phyloP scores from a whole-genome alignment of 176 grass and related monocot genomes.

The Dactylis glomerata region DNA sequence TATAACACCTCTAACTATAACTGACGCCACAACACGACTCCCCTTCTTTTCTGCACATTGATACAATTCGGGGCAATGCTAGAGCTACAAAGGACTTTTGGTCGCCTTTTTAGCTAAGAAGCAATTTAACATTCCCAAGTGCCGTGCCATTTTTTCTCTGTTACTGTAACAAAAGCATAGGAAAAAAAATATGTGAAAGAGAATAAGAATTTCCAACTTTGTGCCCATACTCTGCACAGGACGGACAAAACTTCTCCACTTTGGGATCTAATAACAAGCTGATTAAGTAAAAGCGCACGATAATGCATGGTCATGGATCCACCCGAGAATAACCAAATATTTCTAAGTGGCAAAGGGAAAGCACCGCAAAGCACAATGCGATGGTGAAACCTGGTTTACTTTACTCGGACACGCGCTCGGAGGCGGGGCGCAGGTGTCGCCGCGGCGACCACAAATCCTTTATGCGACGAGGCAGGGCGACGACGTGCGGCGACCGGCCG shows the following conservation, averaged over 20 bases:
- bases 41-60: too few species aligned
- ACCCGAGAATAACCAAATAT: background rate
- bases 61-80: too few species aligned
- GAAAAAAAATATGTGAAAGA: background rate
- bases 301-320: background rate
- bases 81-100: too few species aligned
- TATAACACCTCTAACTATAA: too few species aligned
- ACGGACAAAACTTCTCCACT: slow-evolving; percentile 3
- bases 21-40: too few species aligned
- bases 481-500: background rate
- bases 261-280: slow-evolving; percentile 2
- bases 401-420: background rate
- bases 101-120: too few species aligned
- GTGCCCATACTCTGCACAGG: background rate
- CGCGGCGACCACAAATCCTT: background rate
- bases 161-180: background rate
- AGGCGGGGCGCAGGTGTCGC: background rate
- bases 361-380: background rate
- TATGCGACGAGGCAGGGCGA: slow-evolving; percentile 26
- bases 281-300: background rate
- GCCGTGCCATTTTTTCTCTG: too few species aligned
- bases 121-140: too few species aligned
- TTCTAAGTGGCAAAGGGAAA: background rate
- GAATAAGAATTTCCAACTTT: background rate
- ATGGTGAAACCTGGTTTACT: background rate